These are phyloP conservation scores for Sarcodon aspratus DNA, from an alignment of 768 basidiomycete genomes.

Conservation along the genomic window DNA sequence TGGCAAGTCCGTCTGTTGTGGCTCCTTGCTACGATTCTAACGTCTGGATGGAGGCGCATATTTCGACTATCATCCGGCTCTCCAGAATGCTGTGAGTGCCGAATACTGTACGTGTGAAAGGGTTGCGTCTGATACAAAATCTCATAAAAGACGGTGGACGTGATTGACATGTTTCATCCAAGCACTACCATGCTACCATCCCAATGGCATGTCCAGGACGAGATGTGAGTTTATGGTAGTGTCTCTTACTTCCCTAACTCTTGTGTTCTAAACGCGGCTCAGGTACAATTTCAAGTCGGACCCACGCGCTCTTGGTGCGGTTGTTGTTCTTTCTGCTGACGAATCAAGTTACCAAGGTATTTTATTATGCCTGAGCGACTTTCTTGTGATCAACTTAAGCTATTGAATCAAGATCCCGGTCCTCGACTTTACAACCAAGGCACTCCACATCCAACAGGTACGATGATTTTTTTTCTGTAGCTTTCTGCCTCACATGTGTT, in stretches of 20 bases:
- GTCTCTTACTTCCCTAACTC: slow-evolving; percentile 3
- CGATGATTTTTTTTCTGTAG: slow-evolving; percentile 5
- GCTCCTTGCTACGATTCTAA: background rate
- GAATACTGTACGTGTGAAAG: background rate
- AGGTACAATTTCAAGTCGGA: slow-evolving; percentile 38
- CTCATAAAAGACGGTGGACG: slow-evolving; percentile 21
- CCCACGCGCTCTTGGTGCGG: slow-evolving; percentile 30
- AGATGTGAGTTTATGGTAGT: slow-evolving; percentile 24
- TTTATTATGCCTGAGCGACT: slow-evolving; percentile 1
- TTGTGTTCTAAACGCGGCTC: background rate
- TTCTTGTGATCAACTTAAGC: slow-evolving; percentile 10
- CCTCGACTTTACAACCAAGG: slow-evolving; percentile 52
- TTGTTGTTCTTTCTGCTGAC: slow-evolving; percentile 33
- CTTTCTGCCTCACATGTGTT: background rate
- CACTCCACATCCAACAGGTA: slow-evolving; percentile 68
- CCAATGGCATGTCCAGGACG: slow-evolving; percentile 22
- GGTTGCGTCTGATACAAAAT: background rate
- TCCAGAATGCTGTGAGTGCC: slow-evolving; percentile 28
- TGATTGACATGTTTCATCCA: slow-evolving; percentile 30
- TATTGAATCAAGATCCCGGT: slow-evolving; percentile 27
- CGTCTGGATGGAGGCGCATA: slow-evolving; percentile 19
- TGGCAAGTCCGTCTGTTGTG: slow-evolving; percentile 14
- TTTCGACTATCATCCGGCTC: slow-evolving; percentile 35
- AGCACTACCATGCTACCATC: slow-evolving; percentile 26
- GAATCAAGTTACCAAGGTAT: slow-evolving; percentile 29